A percentile compares a stretch with the other conserved stretches of the same genome.
phyloP scores from a whole-genome alignment of 495 filamentous ascomycete species.

The Umbilicaria muhlenbergii region DNA sequence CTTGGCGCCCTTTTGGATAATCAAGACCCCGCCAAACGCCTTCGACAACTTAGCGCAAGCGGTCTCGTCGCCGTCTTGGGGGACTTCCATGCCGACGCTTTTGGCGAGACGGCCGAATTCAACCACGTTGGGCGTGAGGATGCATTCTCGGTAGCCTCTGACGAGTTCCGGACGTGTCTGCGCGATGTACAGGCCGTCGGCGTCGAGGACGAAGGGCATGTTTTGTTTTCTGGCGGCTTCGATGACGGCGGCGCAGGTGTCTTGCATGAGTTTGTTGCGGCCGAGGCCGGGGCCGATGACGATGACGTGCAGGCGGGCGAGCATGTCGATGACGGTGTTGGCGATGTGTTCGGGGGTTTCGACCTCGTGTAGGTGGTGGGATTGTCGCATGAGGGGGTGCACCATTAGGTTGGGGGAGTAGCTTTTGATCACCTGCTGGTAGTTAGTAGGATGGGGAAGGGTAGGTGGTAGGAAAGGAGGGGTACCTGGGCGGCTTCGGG shows the following conservation, averaged over 20 bases:
- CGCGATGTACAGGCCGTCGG: slow-evolving; percentile 72
- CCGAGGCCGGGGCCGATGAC: slow-evolving; percentile 91
- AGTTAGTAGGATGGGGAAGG: neutral
- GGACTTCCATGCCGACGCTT: slow-evolving; percentile 40
- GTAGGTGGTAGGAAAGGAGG: neutral
- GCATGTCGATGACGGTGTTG: slow-evolving; percentile 58
- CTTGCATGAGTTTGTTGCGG: slow-evolving; percentile 76
- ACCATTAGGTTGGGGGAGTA: slow-evolving; percentile 99
- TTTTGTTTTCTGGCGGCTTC: slow-evolving; percentile 54
- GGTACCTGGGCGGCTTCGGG: slow-evolving; percentile 53
- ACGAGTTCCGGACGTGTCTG: slow-evolving; percentile 62
- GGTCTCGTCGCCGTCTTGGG: slow-evolving; percentile 15
- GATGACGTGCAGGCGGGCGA: slow-evolving; percentile 75
- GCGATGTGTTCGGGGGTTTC: slow-evolving; percentile 42
- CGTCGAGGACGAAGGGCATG: slow-evolving; percentile 81
- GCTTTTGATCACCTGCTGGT: slow-evolving; percentile 63
- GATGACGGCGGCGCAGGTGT: slow-evolving; percentile 68
- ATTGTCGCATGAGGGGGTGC: slow-evolving; percentile 82
- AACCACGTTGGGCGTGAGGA: slow-evolving; percentile 87
- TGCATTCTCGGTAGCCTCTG: slow-evolving; percentile 64
- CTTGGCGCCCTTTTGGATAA: slow-evolving; percentile 76
- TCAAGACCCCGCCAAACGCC: slow-evolving; percentile 74
- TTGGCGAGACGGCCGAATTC: slow-evolving; percentile 79
- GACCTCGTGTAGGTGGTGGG: slow-evolving; percentile 26
- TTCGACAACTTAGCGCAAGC: slow-evolving; percentile 55